Conservation (phyloP, 805 yeast genomes). For the Yarrowia hollandica region DNA sequence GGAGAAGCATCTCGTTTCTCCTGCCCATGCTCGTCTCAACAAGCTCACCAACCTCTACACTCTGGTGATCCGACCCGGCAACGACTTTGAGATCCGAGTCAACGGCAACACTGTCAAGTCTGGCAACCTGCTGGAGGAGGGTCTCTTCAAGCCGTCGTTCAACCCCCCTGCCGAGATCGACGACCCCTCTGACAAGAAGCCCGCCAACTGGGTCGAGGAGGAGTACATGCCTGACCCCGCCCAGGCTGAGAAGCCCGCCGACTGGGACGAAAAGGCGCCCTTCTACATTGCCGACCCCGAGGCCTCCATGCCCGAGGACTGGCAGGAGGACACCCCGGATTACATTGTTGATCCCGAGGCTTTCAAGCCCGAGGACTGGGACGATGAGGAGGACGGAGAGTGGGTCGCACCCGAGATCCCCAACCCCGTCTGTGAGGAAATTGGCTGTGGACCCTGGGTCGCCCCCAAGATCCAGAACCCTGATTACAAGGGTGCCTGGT, state of each 20-base stretch:
- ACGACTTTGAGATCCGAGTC: slow-evolving; percentile 74
- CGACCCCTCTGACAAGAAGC: slow-evolving; percentile 60
- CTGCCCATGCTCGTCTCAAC: slow-evolving; percentile 65
- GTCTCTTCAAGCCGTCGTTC: slow-evolving; percentile 62
- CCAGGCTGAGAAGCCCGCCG: slow-evolving; percentile 66
- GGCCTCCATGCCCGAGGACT: slow-evolving; percentile 68
- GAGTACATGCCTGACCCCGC: slow-evolving; percentile 67
- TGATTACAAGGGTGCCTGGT: slow-evolving; percentile 73
- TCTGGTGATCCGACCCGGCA: slow-evolving; percentile 62
- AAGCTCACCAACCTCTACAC: slow-evolving; percentile 69
- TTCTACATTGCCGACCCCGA: slow-evolving; percentile 63
- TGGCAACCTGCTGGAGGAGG: slow-evolving; percentile 63
- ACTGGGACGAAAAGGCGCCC: slow-evolving; percentile 79
- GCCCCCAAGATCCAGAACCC: slow-evolving; percentile 67
- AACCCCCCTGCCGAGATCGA: slow-evolving; percentile 65
- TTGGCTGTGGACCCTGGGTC: slow-evolving; percentile 73
- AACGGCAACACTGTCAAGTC: slow-evolving; percentile 73
- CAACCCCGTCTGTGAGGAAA: slow-evolving; percentile 68
- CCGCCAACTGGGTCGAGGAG: slow-evolving; percentile 80
- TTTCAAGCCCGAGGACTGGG: slow-evolving; percentile 74
- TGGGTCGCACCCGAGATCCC: slow-evolving; percentile 71
- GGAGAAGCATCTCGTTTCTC: slow-evolving; percentile 66
- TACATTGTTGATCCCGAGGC: slow-evolving; percentile 69
- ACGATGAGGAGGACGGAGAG: slow-evolving; percentile 84
- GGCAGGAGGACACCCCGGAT: slow-evolving; percentile 67